Conservation (phyloP, 371 early-diverging fungal genomes). For the Mortierella sp. region DNA sequence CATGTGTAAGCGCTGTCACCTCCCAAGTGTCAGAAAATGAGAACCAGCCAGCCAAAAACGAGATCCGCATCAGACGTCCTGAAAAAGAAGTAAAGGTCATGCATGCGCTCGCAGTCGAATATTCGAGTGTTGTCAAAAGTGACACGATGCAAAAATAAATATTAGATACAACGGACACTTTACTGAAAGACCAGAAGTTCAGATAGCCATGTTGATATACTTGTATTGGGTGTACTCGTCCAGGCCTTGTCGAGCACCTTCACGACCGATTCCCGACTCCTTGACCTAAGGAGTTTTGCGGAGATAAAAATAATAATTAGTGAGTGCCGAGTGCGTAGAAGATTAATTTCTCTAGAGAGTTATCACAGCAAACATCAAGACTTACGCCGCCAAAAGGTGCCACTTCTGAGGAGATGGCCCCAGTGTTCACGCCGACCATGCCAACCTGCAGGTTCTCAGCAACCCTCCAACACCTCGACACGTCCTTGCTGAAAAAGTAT, state of each 20-base stretch:
- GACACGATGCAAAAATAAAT: too few relatives aligned
- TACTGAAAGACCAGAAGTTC: background rate
- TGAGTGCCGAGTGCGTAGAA: background rate
- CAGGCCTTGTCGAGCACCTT: constrained; percentile 71
- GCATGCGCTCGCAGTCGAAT: too few relatives aligned
- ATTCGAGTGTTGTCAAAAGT: too few relatives aligned
- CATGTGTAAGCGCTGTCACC: too few relatives aligned
- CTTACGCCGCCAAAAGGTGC: constrained; percentile 85
- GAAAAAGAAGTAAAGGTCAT: too few relatives aligned
- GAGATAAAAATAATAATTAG: constrained; percentile 8
- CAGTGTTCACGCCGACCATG: constrained; percentile 93
- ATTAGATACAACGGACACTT: too few relatives aligned
- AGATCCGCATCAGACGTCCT: too few relatives aligned
- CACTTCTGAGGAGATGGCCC: constrained; percentile 72
- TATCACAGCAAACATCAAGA: background rate
- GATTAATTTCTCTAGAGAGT: background rate
- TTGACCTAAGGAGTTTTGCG: constrained; percentile 63
- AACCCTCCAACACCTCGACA: constrained; percentile 84
- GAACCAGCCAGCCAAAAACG: too few relatives aligned
- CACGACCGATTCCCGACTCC: constrained; percentile 86
- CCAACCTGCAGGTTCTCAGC: constrained; percentile 87
- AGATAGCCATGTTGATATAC: constrained; percentile 58
- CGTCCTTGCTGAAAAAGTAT: constrained; percentile 85
- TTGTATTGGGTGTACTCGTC: constrained; percentile 71
- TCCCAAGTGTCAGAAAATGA: too few relatives aligned